These are phyloP conservation scores for Hemileia vastatrix DNA, from an alignment of 1,284 basidiomycete genomes.

Conservation along the genomic window DNA sequence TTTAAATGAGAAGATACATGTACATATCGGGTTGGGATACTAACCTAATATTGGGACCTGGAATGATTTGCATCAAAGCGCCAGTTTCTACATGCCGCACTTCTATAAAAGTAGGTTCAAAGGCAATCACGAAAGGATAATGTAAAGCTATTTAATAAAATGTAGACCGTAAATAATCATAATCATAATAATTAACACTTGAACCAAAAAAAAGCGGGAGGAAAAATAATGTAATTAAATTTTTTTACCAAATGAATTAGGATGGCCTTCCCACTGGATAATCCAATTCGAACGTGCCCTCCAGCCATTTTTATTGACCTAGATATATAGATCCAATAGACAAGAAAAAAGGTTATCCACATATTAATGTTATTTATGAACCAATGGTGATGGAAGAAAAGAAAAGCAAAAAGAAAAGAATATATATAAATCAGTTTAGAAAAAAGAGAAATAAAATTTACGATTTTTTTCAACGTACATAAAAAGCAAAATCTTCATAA, in stretches of 20 bases:
- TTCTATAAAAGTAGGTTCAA: conserved; percentile 93
- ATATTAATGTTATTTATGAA: neutral
- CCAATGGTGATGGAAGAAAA: too few relatives aligned
- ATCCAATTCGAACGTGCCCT: conserved; percentile 82
- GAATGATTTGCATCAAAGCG: conserved; percentile 85
- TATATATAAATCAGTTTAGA: too few relatives aligned
- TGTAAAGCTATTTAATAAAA: conserved; percentile 60
- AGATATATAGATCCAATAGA: neutral
- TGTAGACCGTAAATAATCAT: conserved; percentile 23
- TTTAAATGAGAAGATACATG: conserved; percentile 12
- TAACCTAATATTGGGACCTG: conserved; percentile 46
- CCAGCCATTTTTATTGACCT: conserved; percentile 89
- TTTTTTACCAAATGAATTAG: conserved; percentile 77
- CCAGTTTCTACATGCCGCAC: conserved; percentile 92
- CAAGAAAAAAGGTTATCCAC: neutral
- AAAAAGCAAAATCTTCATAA: conserved; percentile 99
- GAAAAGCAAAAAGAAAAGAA: neutral
- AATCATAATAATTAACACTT: neutral
- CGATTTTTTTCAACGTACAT: too few relatives aligned
- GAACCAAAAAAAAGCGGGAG: conserved; percentile 10
- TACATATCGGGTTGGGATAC: conserved; percentile 2
- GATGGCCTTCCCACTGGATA: conserved; percentile 92
- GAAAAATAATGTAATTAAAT: neutral
- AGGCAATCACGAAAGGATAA: conserved; percentile 93
- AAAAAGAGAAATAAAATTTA: neutral